Evolutionary conservation across 2,329 filamentous ascomycete genomes (phyloP).

Genomic region (Xylogone sp.): DNA sequence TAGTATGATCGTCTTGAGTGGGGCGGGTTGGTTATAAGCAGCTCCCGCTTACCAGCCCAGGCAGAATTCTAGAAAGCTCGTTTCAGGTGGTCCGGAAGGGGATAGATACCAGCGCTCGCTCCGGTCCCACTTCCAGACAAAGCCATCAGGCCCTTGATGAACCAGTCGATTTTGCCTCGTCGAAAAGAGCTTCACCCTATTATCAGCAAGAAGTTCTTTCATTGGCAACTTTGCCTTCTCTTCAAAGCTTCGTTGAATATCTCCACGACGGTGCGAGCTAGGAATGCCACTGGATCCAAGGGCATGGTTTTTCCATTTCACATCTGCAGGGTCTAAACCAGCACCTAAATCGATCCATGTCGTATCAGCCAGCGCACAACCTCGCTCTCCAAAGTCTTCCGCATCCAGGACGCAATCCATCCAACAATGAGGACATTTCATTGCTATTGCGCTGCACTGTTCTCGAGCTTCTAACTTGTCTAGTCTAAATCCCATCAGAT

Average conservation of each 20-base stretch:
- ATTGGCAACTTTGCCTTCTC: slow-evolving; percentile 8
- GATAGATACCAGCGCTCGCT: slow-evolving; percentile 7
- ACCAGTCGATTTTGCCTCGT: slow-evolving; percentile 6
- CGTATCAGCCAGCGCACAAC: slow-evolving; percentile 9
- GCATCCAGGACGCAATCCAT: slow-evolving; percentile 13
- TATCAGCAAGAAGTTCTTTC: slow-evolving; percentile 15
- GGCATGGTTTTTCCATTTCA: slow-evolving; percentile 13
- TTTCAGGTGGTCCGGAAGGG: slow-evolving; percentile 7
- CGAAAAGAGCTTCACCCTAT: slow-evolving; percentile 12
- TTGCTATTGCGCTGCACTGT: slow-evolving; percentile 5
- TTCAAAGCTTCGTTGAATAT: slow-evolving; percentile 13
- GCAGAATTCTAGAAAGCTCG: slow-evolving; percentile 6
- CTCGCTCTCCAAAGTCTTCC: slow-evolving; percentile 10
- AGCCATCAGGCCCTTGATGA: slow-evolving; percentile 6
- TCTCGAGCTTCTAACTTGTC: slow-evolving; percentile 6
- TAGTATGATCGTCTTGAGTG: slow-evolving; percentile 4
- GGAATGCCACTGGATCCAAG: slow-evolving; percentile 6
- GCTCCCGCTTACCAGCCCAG: neutral
- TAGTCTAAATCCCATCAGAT: slow-evolving; percentile 6
- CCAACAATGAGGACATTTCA: slow-evolving; percentile 8
- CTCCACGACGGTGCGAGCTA: slow-evolving; percentile 5
- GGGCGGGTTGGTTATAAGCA: slow-evolving; percentile 3
- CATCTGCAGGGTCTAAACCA: slow-evolving; percentile 10
- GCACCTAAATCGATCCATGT: slow-evolving; percentile 15
- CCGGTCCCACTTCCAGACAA: slow-evolving; percentile 7